Evolutionary conservation across 805 yeast species (phyloP).

Genomic region (Candida vartiovaarae): DNA sequence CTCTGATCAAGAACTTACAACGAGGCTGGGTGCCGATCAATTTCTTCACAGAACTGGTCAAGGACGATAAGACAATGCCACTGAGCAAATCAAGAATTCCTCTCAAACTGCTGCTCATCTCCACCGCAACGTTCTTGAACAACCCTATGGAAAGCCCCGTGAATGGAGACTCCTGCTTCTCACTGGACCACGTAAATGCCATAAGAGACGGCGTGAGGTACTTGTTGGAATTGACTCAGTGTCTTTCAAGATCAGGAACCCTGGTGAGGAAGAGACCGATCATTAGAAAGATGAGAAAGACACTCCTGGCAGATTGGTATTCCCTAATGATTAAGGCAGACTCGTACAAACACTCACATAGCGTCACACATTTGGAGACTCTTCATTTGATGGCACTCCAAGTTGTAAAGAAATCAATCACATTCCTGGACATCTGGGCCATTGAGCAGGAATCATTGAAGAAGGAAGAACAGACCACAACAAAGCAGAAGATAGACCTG

Average conservation of each 20-base stretch:
- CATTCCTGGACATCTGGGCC: constrained; percentile 68
- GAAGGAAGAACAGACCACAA: constrained; percentile 8
- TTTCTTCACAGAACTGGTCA: constrained; percentile 48
- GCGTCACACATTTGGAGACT: constrained; percentile 49
- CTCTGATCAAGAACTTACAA: constrained; percentile 50
- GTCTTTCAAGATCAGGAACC: constrained; percentile 67
- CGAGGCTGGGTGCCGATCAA: constrained; percentile 88
- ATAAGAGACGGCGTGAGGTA: constrained; percentile 68
- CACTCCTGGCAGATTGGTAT: constrained; percentile 74
- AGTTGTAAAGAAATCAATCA: constrained; percentile 56
- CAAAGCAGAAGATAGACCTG: constrained; percentile 19
- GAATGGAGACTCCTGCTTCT: constrained; percentile 23
- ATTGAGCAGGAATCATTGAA: constrained; percentile 44
- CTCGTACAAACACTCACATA: constrained; percentile 60
- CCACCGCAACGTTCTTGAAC: constrained; percentile 59
- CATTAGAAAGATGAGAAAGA: constrained; percentile 58
- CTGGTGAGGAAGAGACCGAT: constrained; percentile 56
- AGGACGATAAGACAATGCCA: constrained; percentile 36
- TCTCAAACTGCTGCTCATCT: constrained; percentile 45
- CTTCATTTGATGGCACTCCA: constrained; percentile 59
- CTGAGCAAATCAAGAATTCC: constrained; percentile 43
- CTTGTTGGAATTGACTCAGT: constrained; percentile 58
- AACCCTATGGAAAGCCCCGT: constrained; percentile 49
- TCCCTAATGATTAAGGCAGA: constrained; percentile 70
- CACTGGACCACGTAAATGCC: constrained; percentile 39